These are phyloP conservation scores for Rhodamnia rubescens DNA, from an alignment of 345 rosid genomes.

Conservation along the genomic window DNA sequence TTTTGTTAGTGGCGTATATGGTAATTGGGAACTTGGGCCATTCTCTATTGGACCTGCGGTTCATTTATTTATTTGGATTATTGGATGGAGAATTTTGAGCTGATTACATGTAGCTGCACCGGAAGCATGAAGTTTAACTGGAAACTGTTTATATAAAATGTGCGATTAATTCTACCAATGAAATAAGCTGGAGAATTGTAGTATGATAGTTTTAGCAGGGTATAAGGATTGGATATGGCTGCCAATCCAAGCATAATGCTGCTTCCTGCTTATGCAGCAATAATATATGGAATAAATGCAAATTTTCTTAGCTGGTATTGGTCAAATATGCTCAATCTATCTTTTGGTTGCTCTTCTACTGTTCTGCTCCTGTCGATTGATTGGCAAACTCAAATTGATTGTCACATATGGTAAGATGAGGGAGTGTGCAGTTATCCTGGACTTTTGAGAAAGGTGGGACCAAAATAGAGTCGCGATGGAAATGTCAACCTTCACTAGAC, in stretches of 20 bases:
- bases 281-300: neutral
- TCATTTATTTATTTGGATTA: neutral
- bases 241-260: neutral
- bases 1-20: neutral
- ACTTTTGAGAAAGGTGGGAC: constrained; percentile 84
- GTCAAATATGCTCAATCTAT: neutral
- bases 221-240: neutral
- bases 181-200: neutral
- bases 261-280: neutral
- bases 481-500: constrained; percentile 47
- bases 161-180: neutral
- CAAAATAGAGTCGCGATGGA: constrained; percentile 89
- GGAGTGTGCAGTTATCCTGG: constrained; percentile 61
- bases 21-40: neutral
- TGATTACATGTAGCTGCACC: neutral
- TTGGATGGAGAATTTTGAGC: neutral
- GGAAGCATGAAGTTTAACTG: neutral
- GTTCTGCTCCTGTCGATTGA: neutral
- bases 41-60: neutral
- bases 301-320: neutral
- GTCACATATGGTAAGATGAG: neutral
- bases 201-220: neutral
- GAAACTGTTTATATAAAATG: neutral
- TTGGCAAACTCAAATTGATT: neutral
- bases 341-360: neutral